Conservation (phyloP, 257 asterid species). For the Solanum lycopersicoides region DNA sequence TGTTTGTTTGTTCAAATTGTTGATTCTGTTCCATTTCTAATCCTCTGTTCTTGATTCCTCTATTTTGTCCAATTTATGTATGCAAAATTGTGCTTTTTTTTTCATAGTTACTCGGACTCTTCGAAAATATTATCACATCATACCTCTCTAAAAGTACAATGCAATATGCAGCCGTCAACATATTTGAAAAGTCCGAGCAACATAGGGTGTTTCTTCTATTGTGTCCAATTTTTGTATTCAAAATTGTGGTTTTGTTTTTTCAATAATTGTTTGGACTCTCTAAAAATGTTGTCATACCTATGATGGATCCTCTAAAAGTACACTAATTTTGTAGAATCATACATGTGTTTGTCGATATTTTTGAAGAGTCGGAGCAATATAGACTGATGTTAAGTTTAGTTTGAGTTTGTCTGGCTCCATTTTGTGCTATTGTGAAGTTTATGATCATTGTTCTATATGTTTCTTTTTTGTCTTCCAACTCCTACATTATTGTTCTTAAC, state of each 20-base stretch:
- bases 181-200: neutral
- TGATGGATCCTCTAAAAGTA: no score
- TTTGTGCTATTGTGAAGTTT: neutral
- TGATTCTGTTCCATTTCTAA: neutral
- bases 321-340: neutral
- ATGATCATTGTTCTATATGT: neutral
- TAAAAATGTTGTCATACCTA: no score
- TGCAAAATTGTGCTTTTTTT: neutral
- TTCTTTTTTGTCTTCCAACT: neutral
- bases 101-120: neutral
- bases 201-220: neutral
- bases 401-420: neutral
- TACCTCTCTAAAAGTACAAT: neutral
- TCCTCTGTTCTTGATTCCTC: neutral
- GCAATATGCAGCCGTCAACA: no score
- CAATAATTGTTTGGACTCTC: no score
- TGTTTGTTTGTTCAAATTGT: slow-evolving; percentile 10
- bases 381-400: neutral
- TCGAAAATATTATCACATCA: no score
- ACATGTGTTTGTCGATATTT: neutral
- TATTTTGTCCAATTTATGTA: neutral
- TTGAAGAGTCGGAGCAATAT: neutral
- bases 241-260: no score
- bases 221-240: no score
- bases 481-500: slow-evolving; percentile 2